phyloP scores from a whole-genome alignment of 1,284 basidiomycete species.

The Cutaneotrichosporon daszewskae region DNA sequence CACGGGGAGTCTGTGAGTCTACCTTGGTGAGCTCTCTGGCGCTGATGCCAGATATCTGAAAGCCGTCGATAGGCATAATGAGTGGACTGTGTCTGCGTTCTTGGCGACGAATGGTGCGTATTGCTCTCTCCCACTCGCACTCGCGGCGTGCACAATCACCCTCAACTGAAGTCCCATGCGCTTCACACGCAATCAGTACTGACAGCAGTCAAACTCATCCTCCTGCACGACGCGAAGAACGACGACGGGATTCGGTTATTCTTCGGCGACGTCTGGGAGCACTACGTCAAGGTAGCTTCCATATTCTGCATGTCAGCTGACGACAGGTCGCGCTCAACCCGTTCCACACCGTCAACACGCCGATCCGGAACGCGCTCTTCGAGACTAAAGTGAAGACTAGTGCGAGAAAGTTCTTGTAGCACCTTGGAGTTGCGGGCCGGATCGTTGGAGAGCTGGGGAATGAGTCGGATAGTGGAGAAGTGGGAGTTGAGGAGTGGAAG shows the following conservation, averaged over 20 bases:
- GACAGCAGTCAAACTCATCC: constrained; percentile 62
- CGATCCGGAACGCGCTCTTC: constrained; percentile 71
- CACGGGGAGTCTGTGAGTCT: constrained; percentile 74
- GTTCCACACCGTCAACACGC: constrained; percentile 81
- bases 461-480: too few relatives aligned
- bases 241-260: constrained; percentile 89
- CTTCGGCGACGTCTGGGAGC: constrained; percentile 89
- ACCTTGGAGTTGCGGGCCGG: too few relatives aligned
- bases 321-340: constrained; percentile 77
- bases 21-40: background rate
- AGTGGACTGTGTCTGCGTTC: constrained; percentile 93
- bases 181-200: too few relatives aligned
- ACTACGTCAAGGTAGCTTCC: constrained; percentile 76
- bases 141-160: too few relatives aligned
- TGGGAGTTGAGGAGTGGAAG: too few relatives aligned
- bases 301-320: too few relatives aligned
- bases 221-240: constrained; percentile 88
- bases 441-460: too few relatives aligned
- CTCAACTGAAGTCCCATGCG: too few relatives aligned
- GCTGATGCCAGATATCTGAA: constrained; percentile 70
- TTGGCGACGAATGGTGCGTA: constrained; percentile 82
- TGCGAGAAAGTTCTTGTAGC: constrained; percentile 75
- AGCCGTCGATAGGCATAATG: constrained; percentile 89
- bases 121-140: too few relatives aligned
- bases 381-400: constrained; percentile 75